A percentile compares a stretch with the other conserved stretches of the same genome.
These are phyloP conservation scores for Stemphylium lycopersici DNA, from an alignment of 2,329 filamentous ascomycete genomes.

Conservation along the genomic window DNA sequence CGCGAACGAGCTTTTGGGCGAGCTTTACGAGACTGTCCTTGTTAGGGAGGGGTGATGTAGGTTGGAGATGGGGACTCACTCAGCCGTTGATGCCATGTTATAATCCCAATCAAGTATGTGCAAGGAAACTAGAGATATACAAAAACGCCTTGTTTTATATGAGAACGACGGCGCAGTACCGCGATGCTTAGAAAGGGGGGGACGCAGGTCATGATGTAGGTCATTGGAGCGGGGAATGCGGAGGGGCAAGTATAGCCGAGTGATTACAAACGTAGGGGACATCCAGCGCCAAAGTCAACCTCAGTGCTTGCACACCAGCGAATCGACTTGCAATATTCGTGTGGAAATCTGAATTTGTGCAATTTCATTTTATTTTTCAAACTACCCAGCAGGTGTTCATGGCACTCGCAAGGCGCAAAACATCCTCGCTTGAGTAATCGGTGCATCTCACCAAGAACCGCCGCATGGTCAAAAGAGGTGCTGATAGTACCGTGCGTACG, in stretches of 20 bases:
- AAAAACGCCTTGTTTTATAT: not conserved
- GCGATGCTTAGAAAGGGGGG: not conserved
- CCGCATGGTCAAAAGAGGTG: too few species aligned
- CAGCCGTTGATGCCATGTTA: conserved; percentile 1
- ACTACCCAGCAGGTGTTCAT: too few species aligned
- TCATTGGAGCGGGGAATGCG: conserved; percentile 7
- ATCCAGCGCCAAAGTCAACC: not conserved
- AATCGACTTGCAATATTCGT: too few species aligned
- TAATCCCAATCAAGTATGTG: too few species aligned
- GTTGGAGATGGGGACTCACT: not conserved
- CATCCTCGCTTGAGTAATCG: too few species aligned
- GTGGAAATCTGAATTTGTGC: too few species aligned
- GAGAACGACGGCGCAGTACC: not conserved
- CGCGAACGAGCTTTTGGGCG: conserved; percentile 49
- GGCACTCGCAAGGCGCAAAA: too few species aligned
- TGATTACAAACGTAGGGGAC: conserved; percentile 3
- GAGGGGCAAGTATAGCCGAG: conserved; percentile 13
- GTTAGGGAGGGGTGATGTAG: not conserved
- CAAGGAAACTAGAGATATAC: too few species aligned
- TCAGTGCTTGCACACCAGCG: too few species aligned
- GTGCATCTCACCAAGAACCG: too few species aligned
- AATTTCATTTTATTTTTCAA: too few species aligned
- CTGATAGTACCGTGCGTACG: too few species aligned
- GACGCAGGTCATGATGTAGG: conserved; percentile 5
- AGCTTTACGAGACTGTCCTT: conserved; percentile 48